Evolutionary conservation across 1,284 basidiomycete species (phyloP), one percentile per base, ranked within the genome.

Genomic region (Fomitopsis palustris): DNA sequence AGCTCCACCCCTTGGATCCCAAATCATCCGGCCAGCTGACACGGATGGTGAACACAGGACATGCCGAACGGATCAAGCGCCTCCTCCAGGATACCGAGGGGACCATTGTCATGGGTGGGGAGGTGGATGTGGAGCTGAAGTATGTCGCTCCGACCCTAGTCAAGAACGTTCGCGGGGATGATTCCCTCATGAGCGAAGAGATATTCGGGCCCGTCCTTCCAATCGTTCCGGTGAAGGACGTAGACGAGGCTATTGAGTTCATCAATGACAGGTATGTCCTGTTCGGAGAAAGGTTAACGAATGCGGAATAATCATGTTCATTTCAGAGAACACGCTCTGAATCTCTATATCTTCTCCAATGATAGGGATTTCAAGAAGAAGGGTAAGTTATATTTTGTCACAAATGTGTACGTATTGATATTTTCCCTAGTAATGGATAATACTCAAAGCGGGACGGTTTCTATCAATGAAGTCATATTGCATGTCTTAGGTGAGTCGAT

Each of bases 121-220:
- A 87, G 41, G 77, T 75, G 0, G 85, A 93, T 61, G 79, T 81
- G 62, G 71, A 73, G 5, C 76, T 71, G 58, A 80, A 81, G 59
- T 88, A 80, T 62, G 80, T 91, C 55, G 81, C 84, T 3, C 86
- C 88, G 9, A 90, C 88, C 0, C 67, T 88, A 19, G 79, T 92
- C 38, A 81, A 77, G 61, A 80, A 88, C 60, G 86, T 87, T 1
- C 71, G 75, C 51, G 71, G 66, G 0, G 83, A 85, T 61, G 91
- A 93, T 70, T 82, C 82, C 3, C 69, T 95, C 63, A 85, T 94
- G 84, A 81, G 83, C 72, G 87, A 94, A 85, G 72, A 74, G 61
- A 64, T 74, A 10, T 72, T 74, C 31, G 71, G 71, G 4, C 72
- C 72, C 1, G 55, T 74, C 6, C 75, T 96, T n/a, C 87, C 91